These are phyloP conservation scores for Basidiobolus meristosporus DNA, from an alignment of 371 early-diverging fungal genomes.

Conservation along the genomic window DNA sequence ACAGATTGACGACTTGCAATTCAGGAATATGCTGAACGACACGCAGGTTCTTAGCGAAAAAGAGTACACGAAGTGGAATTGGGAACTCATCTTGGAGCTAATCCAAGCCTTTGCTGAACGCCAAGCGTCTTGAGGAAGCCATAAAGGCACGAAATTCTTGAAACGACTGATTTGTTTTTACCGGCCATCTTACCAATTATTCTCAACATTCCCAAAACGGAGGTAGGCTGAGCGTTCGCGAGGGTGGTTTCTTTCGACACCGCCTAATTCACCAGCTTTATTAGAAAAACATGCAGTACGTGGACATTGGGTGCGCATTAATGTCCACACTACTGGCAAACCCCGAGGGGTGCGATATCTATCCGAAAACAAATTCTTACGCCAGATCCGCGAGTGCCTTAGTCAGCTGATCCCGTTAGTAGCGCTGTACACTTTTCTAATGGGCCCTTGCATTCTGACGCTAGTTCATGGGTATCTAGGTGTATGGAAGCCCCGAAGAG, in stretches of 20 bases:
- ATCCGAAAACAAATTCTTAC: conserved; percentile 38
- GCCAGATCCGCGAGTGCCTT: conserved; percentile 46
- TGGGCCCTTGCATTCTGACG: no score
- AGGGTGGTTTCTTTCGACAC: no score
- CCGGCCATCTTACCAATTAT: no score
- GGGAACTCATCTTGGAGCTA: conserved; percentile 54
- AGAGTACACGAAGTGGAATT: conserved; percentile 67
- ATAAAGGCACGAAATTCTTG: conserved; percentile 49
- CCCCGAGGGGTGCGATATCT: conserved; percentile 48
- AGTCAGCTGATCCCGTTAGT: conserved; percentile 47
- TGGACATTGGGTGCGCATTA: conserved; percentile 40
- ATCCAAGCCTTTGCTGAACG: conserved; percentile 55
- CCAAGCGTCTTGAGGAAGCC: conserved; percentile 58
- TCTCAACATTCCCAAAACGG: no score
- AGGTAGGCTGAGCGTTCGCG: no score
- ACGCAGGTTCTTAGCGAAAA: conserved; percentile 54
- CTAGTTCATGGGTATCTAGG: no score
- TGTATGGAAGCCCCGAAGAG: no score
- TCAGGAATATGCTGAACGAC: conserved; percentile 36
- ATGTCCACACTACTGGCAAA: conserved; percentile 31
- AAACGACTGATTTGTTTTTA: conserved; percentile 58
- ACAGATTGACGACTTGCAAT: conserved; percentile 62
- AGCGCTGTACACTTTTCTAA: no score
- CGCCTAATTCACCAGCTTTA: no score
- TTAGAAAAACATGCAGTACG: conserved; percentile 19